Conservation (phyloP, 805 yeast species). For the Nadsonia fulvescens region DNA sequence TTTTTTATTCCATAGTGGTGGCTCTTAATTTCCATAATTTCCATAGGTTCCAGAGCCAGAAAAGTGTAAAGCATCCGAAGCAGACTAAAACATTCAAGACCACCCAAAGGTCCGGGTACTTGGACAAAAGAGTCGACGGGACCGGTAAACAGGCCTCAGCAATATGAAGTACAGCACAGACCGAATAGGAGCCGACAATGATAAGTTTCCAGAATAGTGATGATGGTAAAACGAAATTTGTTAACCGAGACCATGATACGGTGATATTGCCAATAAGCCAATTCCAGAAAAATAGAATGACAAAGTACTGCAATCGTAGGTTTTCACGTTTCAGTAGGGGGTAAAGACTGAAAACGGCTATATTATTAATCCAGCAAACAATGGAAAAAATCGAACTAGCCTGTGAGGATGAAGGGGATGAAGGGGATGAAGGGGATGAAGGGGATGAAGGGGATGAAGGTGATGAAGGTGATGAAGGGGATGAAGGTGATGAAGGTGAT, state of each 20-base stretch:
- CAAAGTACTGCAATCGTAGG: slow-evolving; percentile 51
- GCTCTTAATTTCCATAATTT: slow-evolving; percentile 22
- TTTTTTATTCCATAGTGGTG: neutral
- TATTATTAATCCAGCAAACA: slow-evolving; percentile 74
- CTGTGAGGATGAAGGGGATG: too few species aligned
- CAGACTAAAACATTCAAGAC: slow-evolving; percentile 56
- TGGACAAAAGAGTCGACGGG: slow-evolving; percentile 29
- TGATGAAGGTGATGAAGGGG: slow-evolving; percentile 31
- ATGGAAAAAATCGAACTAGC: slow-evolving; percentile 48
- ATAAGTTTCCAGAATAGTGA: slow-evolving; percentile 30
- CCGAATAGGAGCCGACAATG: slow-evolving; percentile 34
- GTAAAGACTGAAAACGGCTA: slow-evolving; percentile 71
- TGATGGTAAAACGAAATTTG: slow-evolving; percentile 25
- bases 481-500: slow-evolving; percentile 9
- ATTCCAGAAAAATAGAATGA: slow-evolving; percentile 44
- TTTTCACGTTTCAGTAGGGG: slow-evolving; percentile 71
- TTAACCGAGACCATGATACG: slow-evolving; percentile 1
- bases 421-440: slow-evolving; percentile 28
- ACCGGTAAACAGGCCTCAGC: slow-evolving; percentile 27
- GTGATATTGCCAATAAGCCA: slow-evolving; percentile 56
- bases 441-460: slow-evolving; percentile 32
- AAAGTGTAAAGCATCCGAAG: slow-evolving; percentile 53
- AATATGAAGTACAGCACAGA: slow-evolving; percentile 31
- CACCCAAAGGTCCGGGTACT: slow-evolving; percentile 76
- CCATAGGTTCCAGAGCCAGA: slow-evolving; percentile 71